Base-by-base conservation (phyloP, 1,284 basidiomycete genomes). In the Ceratobasidium sp. region DNA sequence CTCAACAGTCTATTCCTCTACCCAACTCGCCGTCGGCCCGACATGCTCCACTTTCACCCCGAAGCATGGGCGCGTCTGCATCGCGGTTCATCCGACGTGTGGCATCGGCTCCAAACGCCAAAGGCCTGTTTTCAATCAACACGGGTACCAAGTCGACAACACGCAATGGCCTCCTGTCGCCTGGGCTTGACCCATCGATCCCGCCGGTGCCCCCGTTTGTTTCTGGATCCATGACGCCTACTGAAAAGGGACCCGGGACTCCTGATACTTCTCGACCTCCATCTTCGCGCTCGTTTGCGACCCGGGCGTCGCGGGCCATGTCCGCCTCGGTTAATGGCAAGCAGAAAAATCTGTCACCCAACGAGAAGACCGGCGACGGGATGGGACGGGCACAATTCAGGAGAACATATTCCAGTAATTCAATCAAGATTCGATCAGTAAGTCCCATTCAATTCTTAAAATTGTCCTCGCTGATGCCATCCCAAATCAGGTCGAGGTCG, bases 371-470 rank as follows among this genome's bases (percentile, higher is more conserved):
- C 25, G 34, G 32, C 17, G 54, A 68, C 43, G 61, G 52, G 43
- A 51, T 71, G 69, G 88, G 89, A 77, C 90, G 91, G 84, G 84
- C 89, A 76, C 90, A 93, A 43, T 99, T 99, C 85, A 89, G 95
- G 78, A 86, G 97, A 81, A 99, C 97, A 59, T 99, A 99, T 84
- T 97, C 95, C 62, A 96, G 95, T 83, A 98, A 98, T 85, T 98
- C 96, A 56, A 98, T 99, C 87, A 98, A 98, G 87, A 92, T 97
- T 81, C 89, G 92, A 83, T 89, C 92, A 84, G 94, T 95, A 84
- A 84, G 91, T 85, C 25, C 17, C 34, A 37, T 49, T 49, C 59
- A 65, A 32, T 54, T 34, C n/a, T 22, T 19, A 22, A 25, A 25
- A 64, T 66, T 34, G 69, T n/a, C 57, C 6, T 46, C 34, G 51